Evolutionary conservation across 768 basidiomycete genomes (phyloP).

Genomic region (Tricholoma furcatifolium): DNA sequence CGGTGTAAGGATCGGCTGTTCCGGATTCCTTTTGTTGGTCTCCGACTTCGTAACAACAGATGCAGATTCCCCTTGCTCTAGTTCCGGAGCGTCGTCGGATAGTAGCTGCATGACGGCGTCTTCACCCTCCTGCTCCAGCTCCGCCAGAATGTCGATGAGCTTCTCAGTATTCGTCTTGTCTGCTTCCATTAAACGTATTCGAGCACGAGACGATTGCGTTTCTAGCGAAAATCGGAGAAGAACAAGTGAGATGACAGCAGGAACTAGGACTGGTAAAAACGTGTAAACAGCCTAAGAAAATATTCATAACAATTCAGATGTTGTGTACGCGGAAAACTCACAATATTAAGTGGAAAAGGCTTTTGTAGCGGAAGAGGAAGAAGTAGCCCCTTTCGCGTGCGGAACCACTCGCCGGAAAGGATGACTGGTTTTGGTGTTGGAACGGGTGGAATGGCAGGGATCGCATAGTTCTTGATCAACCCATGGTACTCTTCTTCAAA

Average conservation of each 20-base stretch:
- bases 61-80: no score
- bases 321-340: constrained; percentile 31
- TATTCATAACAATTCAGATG: constrained; percentile 1
- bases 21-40: constrained; percentile 11
- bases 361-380: constrained; percentile 61
- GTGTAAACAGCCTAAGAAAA: constrained; percentile 46
- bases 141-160: constrained; percentile 55
- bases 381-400: constrained; percentile 33
- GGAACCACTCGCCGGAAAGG: constrained; percentile 46
- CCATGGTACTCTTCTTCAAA: constrained; percentile 55
- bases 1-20: constrained; percentile 50
- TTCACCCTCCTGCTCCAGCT: constrained; percentile 62
- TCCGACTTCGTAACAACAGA: neutral
- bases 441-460: constrained; percentile 44
- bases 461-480: constrained; percentile 51
- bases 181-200: constrained; percentile 66
- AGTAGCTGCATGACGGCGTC: constrained; percentile 59
- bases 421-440: constrained; percentile 34
- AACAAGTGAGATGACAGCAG: constrained; percentile 52
- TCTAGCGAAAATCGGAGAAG: constrained; percentile 57
- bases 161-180: constrained; percentile 46
- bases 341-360: constrained; percentile 69
- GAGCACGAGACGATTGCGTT: constrained; percentile 56
- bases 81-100: no score
- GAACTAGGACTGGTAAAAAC: constrained; percentile 64